Evolutionary conservation across 805 yeast genomes (phyloP), one percentile per base, ranked within the genome.

Genomic region (Ogataea angusta): DNA sequence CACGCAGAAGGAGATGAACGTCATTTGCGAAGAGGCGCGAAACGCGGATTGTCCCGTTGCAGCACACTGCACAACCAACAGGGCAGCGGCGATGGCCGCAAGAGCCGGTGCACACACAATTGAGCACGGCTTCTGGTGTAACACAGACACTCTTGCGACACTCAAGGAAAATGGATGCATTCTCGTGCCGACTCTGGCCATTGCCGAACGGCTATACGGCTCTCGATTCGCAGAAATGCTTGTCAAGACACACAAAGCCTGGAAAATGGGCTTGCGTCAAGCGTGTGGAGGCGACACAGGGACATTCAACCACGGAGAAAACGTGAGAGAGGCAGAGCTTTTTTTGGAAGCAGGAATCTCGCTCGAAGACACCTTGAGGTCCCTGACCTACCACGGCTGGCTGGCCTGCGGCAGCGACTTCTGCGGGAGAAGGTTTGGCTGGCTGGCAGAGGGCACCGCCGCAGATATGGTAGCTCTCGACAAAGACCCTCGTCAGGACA

Each of bases 251-350:
- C 43, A 39, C n/a, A 40, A 36, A 5, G 57, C 58, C 2, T 54
- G 54, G 51, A 32, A 55, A 22, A 28, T 49, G 43, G 61, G 59
- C 5, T 43, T 56, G n/a, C 29, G 33, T 9, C 49, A 52, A 23
- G 60, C 60, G 1, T 55, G 60, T 40, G 61, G 61, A 5, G 61
- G 61, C 9, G 61, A 56, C 32, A 56, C 61, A 9, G 61, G 61
- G 2, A 54, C 61, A 1, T 56, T 52, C 29, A 49, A 52, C n/a
- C 61, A 56, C 36, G 61, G 61, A 9, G 61, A 56, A 23, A 56
- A 56, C 36, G 47, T 55, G n/a, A 32, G 59, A 24, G 62, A 57
- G 28, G 55, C 52, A 19, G 62, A 57, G 42, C 40, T 57, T 39
- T 53, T 57, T 42, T 37, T 46, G 2, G 45, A 53, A 31, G 49